These are phyloP conservation scores for Mycosphaerella arachidis DNA, from an alignment of 2,329 filamentous ascomycete genomes.

Conservation along the genomic window DNA sequence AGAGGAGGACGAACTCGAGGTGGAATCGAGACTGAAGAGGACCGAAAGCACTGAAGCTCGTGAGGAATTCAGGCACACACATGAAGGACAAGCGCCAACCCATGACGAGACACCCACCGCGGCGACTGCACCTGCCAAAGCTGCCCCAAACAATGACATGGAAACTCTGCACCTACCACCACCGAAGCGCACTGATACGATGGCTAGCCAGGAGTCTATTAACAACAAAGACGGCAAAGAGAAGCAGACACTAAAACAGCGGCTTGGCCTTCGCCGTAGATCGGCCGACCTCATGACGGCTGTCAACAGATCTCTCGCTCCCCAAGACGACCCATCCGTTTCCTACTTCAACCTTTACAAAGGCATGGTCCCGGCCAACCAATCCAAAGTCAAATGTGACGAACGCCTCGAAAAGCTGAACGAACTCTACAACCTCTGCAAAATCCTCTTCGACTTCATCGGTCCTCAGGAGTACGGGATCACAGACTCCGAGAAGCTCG, in stretches of 20 bases:
- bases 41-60: slow-evolving; percentile 32
- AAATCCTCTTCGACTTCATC: slow-evolving; percentile 96
- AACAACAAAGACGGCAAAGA: slow-evolving; percentile 14
- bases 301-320: slow-evolving; percentile 14
- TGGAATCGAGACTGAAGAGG: slow-evolving; percentile 19
- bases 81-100: slow-evolving; percentile 24
- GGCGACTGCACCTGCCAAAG: neutral
- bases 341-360: slow-evolving; percentile 88
- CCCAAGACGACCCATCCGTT: slow-evolving; percentile 45
- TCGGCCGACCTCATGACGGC: slow-evolving; percentile 40
- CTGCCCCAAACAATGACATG: slow-evolving; percentile 6
- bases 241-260: slow-evolving; percentile 37
- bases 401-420: slow-evolving; percentile 80
- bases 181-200: slow-evolving; percentile 21
- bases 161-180: slow-evolving; percentile 17
- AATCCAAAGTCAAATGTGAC: slow-evolving; percentile 73
- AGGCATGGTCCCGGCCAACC: slow-evolving; percentile 52
- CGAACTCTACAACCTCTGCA: slow-evolving; percentile 88
- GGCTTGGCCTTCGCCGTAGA: slow-evolving; percentile 51
- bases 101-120: slow-evolving; percentile 11
- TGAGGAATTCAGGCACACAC: slow-evolving; percentile 31
- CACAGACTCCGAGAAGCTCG: slow-evolving; percentile 91
- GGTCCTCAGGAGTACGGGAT: slow-evolving; percentile 98
- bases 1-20: slow-evolving; percentile 44
- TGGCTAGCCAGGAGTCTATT: slow-evolving; percentile 13